phyloP scores from a whole-genome alignment of 148 eudicot genomes.

The Pouteria glomerata region DNA sequence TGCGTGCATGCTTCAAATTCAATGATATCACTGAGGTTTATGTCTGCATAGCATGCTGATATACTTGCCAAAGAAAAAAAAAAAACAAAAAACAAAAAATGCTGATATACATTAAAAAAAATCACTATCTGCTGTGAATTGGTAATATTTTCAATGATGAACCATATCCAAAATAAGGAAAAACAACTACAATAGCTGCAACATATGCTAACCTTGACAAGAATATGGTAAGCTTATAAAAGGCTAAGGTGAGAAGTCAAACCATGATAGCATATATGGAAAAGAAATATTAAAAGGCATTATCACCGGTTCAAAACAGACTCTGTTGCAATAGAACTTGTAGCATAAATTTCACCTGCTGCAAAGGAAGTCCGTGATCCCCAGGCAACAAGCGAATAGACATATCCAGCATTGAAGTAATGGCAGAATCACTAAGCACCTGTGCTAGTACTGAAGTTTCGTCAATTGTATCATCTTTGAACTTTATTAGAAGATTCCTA shows the following conservation, averaged over 20 bases:
- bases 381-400: slow-evolving; percentile 84
- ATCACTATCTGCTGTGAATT: neutral
- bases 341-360: slow-evolving; percentile 48
- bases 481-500: slow-evolving; percentile 79
- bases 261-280: neutral
- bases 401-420: slow-evolving; percentile 84
- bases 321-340: neutral
- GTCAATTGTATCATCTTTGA: slow-evolving; percentile 88
- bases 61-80: neutral
- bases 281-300: neutral
- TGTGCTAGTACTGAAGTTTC: slow-evolving; percentile 86
- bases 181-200: neutral
- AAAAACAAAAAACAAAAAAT: too few species aligned
- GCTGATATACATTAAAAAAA: too few species aligned
- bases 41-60: neutral
- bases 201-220: neutral
- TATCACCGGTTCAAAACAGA: neutral
- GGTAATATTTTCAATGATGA: neutral
- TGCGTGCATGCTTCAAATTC: neutral
- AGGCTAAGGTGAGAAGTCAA: neutral
- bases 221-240: neutral
- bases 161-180: neutral
- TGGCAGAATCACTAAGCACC: slow-evolving; percentile 74
- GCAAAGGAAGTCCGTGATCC: slow-evolving; percentile 90
- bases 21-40: neutral